Evolutionary conservation across 2,329 filamentous ascomycete genomes (phyloP), one percentile per base, ranked within the genome.

Genomic region (Chaetothyriales sp.): DNA sequence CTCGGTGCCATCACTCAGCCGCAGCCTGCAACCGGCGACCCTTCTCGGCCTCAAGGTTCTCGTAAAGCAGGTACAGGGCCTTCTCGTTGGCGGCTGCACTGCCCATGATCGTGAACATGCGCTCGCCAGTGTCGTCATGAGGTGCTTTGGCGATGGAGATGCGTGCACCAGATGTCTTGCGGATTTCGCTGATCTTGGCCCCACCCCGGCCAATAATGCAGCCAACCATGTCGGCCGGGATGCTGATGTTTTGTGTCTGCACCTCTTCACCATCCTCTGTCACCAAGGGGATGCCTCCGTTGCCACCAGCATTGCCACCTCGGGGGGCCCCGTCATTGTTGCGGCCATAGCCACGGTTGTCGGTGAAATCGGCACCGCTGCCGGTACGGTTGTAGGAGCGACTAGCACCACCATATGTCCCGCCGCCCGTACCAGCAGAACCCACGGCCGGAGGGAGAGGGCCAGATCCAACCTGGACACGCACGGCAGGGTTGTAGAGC

Each of bases 91-190:
- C 87, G 70, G 83, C 84, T 54, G 86, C 83, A 54, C 86, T 93
- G 60, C 92, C 92, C 78, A 94, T 95, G 66, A 98, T 98, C 64
- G 92, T 98, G 73, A 98, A 98, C 92, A 98, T 98, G 63, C 92
- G 83, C 77, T 98, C 92, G 59, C 92, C 92, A 54, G 87, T 93
- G 60, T 96, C 92, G 62, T 98, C 92, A 64, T 98, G 92, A 51
- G 92, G 87, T 46, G 89, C 82, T 76, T 95, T 96, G 61, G 90
- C 90, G 68, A 96, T 96, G 45, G 89, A 95, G 71, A 98, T 98
- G 63, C 90, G 85, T 55, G 92, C 92, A 54, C 89, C 89, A 50
- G 92, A 98, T 55, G 83, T 89, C 75, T 95, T 93, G 68, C 92
- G 85, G 62, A 98, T 98, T 72, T 98, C 92, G 68, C 87, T 95